Evolutionary conservation across 2,329 filamentous ascomycete genomes (phyloP), one percentile per base, ranked within the genome.

Genomic region (Epichloe scottii): DNA sequence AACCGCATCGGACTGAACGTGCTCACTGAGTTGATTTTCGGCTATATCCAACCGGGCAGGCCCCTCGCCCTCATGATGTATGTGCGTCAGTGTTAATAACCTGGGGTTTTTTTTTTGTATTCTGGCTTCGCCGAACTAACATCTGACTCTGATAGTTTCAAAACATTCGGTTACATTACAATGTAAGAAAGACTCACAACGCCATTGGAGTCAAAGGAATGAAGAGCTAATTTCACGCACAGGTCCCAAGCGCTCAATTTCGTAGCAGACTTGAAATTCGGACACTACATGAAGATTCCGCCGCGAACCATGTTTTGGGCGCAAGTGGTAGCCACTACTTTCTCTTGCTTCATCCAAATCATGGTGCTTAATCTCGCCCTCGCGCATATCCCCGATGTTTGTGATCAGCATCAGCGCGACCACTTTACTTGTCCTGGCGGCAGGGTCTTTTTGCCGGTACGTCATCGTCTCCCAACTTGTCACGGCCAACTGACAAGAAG

Each of bases 21-120:
- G 26, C 69, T 89, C 55, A 86, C 84, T 1, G 84, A 87, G 66
- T 87, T 88, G 56, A 69, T 89, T 4, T 80, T 81, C 53, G 85
- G 85, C 1, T 89, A 89, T 59, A 85, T 89, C 59, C 82, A 87
- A 55, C 84, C 84, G 0, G 85, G 85, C 2, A 70, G 77, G 5
- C 85, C 85, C 0, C 68, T 89, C 50, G 85, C 82, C 0, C 77
- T 88, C 54, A 89, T 89, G 84, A 73, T 88, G 69, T 85, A 62
- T 57, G 70, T 60, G 2, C 2, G 3, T 39, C 0, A 4, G 1
- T 39, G 6, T n/a, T 39, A 11, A 11, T 10, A 8, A 10, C 8
- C 26, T 11, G 26, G 26, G 23, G 0, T 4, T 1, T 11, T 15
- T 15, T 35, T 23, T 21, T 45, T 2, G 1, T 2, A n/a, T 38